Percentiles rank a stretch among this genome's conserved stretches.
Conservation (phyloP, 345 rosid species). For the Gossypium stocksii region DNA sequence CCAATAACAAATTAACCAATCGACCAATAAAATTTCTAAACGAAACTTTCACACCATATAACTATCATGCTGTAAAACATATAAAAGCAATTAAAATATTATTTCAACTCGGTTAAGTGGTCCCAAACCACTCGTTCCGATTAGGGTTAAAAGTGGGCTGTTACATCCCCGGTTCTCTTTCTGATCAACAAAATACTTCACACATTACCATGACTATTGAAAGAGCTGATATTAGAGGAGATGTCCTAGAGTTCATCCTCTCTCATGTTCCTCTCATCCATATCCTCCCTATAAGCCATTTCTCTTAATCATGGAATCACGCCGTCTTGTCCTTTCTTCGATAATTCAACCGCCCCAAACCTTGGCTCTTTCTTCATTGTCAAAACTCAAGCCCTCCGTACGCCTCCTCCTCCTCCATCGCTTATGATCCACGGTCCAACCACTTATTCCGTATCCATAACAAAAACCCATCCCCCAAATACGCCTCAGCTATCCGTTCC, state of each 20-base stretch:
- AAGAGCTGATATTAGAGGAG: constrained; percentile 32
- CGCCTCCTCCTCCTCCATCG: constrained; percentile 29
- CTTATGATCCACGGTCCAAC: constrained; percentile 68
- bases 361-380: constrained; percentile 61
- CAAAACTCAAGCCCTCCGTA: constrained; percentile 40
- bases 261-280: constrained; percentile 51
- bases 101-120: too few species aligned
- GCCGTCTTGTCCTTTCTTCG: constrained; percentile 65
- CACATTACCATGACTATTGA: too few species aligned
- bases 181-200: too few species aligned
- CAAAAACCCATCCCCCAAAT: constrained; percentile 17
- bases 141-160: too few species aligned
- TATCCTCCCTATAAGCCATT: constrained; percentile 51
- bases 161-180: too few species aligned
- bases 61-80: too few species aligned
- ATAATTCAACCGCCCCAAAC: constrained; percentile 34
- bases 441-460: constrained; percentile 43
- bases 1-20: too few species aligned
- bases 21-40: too few species aligned
- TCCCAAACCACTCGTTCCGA: too few species aligned
- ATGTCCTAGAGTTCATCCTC: constrained; percentile 46
- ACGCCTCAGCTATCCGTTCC: constrained; percentile 33
- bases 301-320: constrained; percentile 61
- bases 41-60: too few species aligned
- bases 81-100: too few species aligned